Conservation (phyloP, 805 yeast species). For the Candida ortonii region DNA sequence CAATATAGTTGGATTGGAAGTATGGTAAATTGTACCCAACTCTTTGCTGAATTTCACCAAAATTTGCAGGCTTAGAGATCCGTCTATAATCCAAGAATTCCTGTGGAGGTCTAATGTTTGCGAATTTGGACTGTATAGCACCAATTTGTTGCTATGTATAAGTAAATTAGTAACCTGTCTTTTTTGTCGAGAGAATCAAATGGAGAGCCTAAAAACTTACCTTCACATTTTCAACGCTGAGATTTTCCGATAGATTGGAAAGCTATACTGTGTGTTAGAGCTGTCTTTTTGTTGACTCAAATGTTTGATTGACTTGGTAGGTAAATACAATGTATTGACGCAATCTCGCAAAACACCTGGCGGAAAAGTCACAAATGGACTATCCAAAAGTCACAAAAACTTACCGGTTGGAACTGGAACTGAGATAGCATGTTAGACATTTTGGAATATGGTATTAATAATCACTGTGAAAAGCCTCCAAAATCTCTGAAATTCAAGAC, state of each 20-base stretch:
- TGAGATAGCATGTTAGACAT: conserved; percentile 34
- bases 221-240: conserved; percentile 48
- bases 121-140: conserved; percentile 57
- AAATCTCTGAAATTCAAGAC: background rate
- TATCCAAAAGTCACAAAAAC: conserved; percentile 18
- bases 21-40: conserved; percentile 82
- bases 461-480: no score
- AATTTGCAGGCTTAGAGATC: conserved; percentile 84
- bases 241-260: conserved; percentile 43
- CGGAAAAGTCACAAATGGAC: background rate
- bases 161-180: background rate
- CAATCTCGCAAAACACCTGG: background rate
- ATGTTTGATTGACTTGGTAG: background rate
- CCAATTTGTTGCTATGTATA: conserved; percentile 31
- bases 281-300: background rate
- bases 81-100: conserved; percentile 92
- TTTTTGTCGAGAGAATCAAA: no score
- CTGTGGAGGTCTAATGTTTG: conserved; percentile 81
- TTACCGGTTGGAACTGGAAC: conserved; percentile 39
- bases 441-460: conserved; percentile 1
- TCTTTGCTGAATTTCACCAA: conserved; percentile 86
- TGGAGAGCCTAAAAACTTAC: conserved; percentile 27
- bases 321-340: background rate
- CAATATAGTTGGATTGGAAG: conserved; percentile 81
- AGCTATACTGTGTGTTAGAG: conserved; percentile 30